These are phyloP conservation scores for Carex scoparia DNA, from an alignment of 176 grass and related monocot genomes.

Conservation along the genomic window DNA sequence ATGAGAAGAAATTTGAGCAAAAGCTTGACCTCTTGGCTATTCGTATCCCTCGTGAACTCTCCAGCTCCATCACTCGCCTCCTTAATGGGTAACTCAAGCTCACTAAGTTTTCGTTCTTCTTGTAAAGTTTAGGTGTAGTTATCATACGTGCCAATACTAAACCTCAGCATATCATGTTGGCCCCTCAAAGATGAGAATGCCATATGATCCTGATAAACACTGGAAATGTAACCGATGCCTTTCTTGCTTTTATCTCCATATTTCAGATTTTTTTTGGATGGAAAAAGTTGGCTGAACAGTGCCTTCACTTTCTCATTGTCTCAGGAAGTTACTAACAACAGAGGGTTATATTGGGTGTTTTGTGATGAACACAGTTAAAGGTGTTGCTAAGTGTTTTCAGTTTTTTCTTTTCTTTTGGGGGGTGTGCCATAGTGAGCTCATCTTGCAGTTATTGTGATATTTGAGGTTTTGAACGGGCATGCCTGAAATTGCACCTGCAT, in stretches of 20 bases:
- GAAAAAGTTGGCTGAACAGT: not conserved
- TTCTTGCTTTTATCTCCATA: not conserved
- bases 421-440: not conserved
- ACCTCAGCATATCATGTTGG: not conserved
- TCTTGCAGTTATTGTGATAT: not conserved
- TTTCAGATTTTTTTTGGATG: not conserved
- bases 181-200: not conserved
- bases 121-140: not conserved
- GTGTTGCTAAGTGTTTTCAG: not conserved
- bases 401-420: not conserved
- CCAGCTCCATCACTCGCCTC: constrained; percentile 51
- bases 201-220: not conserved
- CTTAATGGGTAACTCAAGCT: constrained; percentile 50
- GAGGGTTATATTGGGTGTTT: not conserved
- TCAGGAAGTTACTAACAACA: not conserved
- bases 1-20: constrained; percentile 77
- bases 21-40: constrained; percentile 58
- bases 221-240: not conserved
- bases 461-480: not conserved
- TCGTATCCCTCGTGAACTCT: constrained; percentile 66
- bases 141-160: not conserved
- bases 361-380: not conserved
- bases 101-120: not conserved
- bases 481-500: not conserved
- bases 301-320: not conserved